Evolutionary conservation across 805 yeast species (phyloP).

Genomic region (Zygotorulaspora florentina): DNA sequence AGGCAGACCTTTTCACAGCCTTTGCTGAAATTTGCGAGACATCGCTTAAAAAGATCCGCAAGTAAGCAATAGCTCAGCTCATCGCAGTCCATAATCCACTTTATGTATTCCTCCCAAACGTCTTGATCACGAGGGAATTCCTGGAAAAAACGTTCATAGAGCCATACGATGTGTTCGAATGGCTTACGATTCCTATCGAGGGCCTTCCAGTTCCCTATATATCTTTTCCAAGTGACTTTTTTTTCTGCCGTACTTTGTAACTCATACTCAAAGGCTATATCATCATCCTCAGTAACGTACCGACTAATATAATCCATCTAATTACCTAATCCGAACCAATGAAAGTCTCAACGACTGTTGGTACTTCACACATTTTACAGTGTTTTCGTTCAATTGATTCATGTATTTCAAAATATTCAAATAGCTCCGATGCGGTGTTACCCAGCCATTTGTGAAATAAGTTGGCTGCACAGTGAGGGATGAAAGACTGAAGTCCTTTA

Average conservation of each 20-base stretch:
- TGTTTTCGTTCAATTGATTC: background rate
- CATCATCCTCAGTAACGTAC: constrained; percentile 28
- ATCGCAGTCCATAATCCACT: constrained; percentile 32
- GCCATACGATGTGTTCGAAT: constrained; percentile 22
- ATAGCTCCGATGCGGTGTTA: background rate
- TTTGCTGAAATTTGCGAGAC: constrained; percentile 34
- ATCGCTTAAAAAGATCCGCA: constrained; percentile 11
- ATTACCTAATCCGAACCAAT: background rate
- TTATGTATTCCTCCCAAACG: constrained; percentile 35
- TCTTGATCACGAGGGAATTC: constrained; percentile 19
- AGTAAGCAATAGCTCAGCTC: constrained; percentile 1
- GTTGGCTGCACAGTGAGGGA: constrained; percentile 1
- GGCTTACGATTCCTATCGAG: constrained; percentile 12
- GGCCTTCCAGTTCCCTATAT: constrained; percentile 37
- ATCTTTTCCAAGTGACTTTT: constrained; percentile 44
- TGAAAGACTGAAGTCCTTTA: background rate
- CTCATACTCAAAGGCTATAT: constrained; percentile 46
- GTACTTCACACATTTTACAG: too few species aligned
- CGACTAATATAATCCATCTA: constrained; percentile 13
- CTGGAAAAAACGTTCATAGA: constrained; percentile 38
- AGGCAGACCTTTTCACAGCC: constrained; percentile 49
- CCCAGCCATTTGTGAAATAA: background rate
- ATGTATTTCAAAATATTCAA: background rate
- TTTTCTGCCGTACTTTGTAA: constrained; percentile 36
- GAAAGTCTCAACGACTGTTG: too few species aligned